A percentile compares a stretch with the other conserved stretches of the same genome.
Conservation (phyloP, 1,139 yeast genomes). For the Magnusiomyces ingens region DNA sequence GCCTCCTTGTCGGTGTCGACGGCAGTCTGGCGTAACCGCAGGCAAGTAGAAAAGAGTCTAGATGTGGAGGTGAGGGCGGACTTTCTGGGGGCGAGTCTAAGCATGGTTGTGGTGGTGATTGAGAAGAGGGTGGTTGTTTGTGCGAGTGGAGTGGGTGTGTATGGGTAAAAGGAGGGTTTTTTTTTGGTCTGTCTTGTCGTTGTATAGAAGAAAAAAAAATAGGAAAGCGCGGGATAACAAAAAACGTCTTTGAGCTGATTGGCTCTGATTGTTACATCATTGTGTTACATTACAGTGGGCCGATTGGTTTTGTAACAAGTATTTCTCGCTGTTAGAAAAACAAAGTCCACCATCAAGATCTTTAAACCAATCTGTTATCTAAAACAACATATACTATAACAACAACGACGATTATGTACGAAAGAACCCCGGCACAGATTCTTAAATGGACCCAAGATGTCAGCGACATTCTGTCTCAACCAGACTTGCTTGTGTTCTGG, state of each 20-base stretch:
- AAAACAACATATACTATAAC: no score
- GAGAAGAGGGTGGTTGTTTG: not conserved
- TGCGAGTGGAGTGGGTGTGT: not conserved
- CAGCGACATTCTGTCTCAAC: not conserved
- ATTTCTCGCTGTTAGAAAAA: no score
- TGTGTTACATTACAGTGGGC: no score
- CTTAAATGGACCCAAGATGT: not conserved
- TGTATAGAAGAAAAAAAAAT: not conserved
- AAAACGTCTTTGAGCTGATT: slow-evolving; percentile 2
- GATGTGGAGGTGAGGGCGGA: slow-evolving; percentile 4
- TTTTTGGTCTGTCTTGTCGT: no score
- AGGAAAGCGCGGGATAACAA: not conserved
- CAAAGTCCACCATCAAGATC: no score
- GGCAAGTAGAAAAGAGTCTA: slow-evolving; percentile 8
- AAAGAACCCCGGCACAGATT: no score
- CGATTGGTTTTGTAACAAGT: no score
- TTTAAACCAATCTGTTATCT: no score
- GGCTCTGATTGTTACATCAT: not conserved
- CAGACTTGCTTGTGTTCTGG: not conserved
- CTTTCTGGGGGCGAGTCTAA: slow-evolving; percentile 11
- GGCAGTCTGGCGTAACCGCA: slow-evolving; percentile 8
- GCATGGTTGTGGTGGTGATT: slow-evolving; percentile 8
- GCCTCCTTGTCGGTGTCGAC: slow-evolving; percentile 12
- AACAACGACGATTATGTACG: no score
- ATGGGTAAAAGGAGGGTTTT: not conserved